A percentile compares a stretch with the other conserved stretches of the same genome.
Evolutionary conservation across 805 yeast species (phyloP).

Genomic region (Pichia cabralensis): DNA sequence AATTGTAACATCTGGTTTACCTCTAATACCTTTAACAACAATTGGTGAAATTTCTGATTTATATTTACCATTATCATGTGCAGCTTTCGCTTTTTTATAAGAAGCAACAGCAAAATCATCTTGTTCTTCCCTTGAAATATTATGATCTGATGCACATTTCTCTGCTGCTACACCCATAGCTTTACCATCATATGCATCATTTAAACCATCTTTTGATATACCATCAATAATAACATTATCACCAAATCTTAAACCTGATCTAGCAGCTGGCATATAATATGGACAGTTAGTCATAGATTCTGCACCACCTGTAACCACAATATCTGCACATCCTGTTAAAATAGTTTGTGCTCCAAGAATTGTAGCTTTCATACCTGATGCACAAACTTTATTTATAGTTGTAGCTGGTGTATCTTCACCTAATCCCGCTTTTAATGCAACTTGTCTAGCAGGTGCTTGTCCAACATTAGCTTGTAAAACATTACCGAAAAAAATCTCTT

Average conservation of each 20-base stretch:
- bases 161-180: constrained; percentile 98
- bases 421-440: constrained; percentile 83
- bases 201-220: constrained; percentile 82
- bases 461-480: constrained; percentile 91
- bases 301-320: constrained; percentile 95
- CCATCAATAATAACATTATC: constrained; percentile 76
- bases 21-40: constrained; percentile 82
- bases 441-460: constrained; percentile 98
- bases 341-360: constrained; percentile 88
- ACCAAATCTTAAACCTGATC: constrained; percentile 88
- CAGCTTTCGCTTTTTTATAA: constrained; percentile 77
- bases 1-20: constrained; percentile 72
- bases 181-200: constrained; percentile 78
- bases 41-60: constrained; percentile 75
- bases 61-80: constrained; percentile 76
- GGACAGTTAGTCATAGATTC: constrained; percentile 97
- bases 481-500: constrained; percentile 87
- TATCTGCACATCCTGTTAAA: constrained; percentile 79
- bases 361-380: constrained; percentile 89
- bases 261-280: constrained; percentile 77
- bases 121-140: constrained; percentile 72
- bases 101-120: constrained; percentile 81
- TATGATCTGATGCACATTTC: constrained; percentile 82
- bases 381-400: constrained; percentile 93
- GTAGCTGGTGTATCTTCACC: constrained; percentile 75